phyloP scores from a whole-genome alignment of 805 yeast genomes.

The Hanseniaspora singularis region DNA sequence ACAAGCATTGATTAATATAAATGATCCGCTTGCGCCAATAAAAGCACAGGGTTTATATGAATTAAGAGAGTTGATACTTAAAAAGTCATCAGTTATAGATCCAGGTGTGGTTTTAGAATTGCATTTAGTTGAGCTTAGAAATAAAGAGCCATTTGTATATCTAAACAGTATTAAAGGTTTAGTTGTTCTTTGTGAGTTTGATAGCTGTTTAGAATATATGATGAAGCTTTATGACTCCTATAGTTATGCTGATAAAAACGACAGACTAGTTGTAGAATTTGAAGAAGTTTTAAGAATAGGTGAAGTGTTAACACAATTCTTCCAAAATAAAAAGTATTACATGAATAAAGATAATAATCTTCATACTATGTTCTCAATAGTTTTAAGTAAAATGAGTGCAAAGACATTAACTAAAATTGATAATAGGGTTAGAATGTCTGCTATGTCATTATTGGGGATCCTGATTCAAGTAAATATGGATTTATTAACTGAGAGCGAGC shows the following conservation, averaged over 20 bases:
- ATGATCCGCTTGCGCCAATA: constrained; percentile 71
- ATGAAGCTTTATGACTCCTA: constrained; percentile 29
- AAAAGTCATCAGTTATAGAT: constrained; percentile 40
- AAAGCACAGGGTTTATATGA: constrained; percentile 73
- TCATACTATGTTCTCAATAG: constrained; percentile 32
- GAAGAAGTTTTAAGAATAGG: constrained; percentile 73
- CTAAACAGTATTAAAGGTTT: constrained; percentile 74
- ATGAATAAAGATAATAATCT: constrained; percentile 38
- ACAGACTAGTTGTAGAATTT: constrained; percentile 25
- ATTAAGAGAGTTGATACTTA: constrained; percentile 43
- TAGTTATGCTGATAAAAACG: constrained; percentile 21
- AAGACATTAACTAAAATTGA: constrained; percentile 34
- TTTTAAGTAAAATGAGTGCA: constrained; percentile 31
- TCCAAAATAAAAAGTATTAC: constrained; percentile 29
- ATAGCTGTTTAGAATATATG: constrained; percentile 32
- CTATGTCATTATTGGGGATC: constrained; percentile 73
- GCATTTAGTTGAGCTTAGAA: constrained; percentile 53
- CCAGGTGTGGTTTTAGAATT: constrained; percentile 46
- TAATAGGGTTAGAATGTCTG: constrained; percentile 62
- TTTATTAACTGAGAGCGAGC: constrained; percentile 35
- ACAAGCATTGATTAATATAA: constrained; percentile 53
- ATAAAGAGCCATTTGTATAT: constrained; percentile 78
- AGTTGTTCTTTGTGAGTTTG: constrained; percentile 42
- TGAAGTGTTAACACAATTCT: constrained; percentile 57
- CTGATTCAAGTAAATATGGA: constrained; percentile 48